Conservation (phyloP, 2,329 filamentous ascomycete species). For the Hysterium pulicare region DNA sequence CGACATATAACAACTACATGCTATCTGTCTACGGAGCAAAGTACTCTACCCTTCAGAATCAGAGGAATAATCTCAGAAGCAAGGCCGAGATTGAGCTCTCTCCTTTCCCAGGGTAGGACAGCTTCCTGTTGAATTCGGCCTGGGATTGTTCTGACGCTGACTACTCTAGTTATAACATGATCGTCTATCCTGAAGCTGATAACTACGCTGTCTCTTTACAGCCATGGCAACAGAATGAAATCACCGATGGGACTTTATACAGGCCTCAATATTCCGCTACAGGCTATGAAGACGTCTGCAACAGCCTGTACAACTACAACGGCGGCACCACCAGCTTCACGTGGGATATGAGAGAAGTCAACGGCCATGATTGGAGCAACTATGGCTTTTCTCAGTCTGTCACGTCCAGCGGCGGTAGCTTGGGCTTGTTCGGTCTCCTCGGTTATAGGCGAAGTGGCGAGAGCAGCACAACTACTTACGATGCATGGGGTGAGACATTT, state of each 20-base stretch:
- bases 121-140: neutral
- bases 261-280: slow-evolving; percentile 4
- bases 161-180: slow-evolving; percentile 10
- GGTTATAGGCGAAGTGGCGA: neutral
- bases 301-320: slow-evolving; percentile 3
- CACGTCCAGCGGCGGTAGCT: slow-evolving; percentile 2
- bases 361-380: slow-evolving; percentile 8
- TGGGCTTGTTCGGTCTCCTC: slow-evolving; percentile 2
- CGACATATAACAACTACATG: slow-evolving; percentile 10
- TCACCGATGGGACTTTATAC: slow-evolving; percentile 6
- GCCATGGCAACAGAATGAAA: slow-evolving; percentile 8
- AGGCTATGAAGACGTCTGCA: slow-evolving; percentile 7
- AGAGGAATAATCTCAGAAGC: slow-evolving; percentile 7
- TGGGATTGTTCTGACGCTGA: neutral
- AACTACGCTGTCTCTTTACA: slow-evolving; percentile 6
- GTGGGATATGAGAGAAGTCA: slow-evolving; percentile 5
- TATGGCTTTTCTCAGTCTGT: slow-evolving; percentile 3
- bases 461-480: slow-evolving; percentile 2
- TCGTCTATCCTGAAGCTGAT: slow-evolving; percentile 5
- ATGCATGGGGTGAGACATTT: slow-evolving; percentile 6
- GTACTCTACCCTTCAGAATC: slow-evolving; percentile 7
- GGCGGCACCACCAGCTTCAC: neutral
- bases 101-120: slow-evolving; percentile 6
- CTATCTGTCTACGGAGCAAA: slow-evolving; percentile 9
- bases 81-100: slow-evolving; percentile 7